phyloP scores from a whole-genome alignment of 2,329 filamentous ascomycete species.

The Apiospora pterosperma region DNA sequence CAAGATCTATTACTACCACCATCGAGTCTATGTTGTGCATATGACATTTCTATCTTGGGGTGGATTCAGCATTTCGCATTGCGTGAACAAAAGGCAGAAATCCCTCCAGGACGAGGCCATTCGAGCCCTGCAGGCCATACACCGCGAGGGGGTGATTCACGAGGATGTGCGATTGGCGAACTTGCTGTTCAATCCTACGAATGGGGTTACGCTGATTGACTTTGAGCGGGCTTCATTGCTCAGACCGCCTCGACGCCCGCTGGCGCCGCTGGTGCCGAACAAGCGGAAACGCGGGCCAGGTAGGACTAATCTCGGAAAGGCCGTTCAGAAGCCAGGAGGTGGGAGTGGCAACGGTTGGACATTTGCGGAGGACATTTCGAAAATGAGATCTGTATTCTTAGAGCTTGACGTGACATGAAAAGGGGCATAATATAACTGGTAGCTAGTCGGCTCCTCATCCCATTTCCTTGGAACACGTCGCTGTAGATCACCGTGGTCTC shows the following conservation, averaged over 20 bases:
- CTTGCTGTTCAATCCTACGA: not conserved
- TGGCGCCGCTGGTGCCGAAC: not conserved
- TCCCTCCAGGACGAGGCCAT: not conserved
- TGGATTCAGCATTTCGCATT: conserved; percentile 12
- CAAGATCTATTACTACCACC: conserved; percentile 30
- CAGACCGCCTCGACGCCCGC: not conserved
- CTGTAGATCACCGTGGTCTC: conserved; percentile 12
- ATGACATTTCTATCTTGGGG: conserved; percentile 33
- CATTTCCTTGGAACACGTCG: not conserved
- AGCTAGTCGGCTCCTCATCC: not conserved
- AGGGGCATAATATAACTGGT: not conserved
- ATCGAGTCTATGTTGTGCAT: conserved; percentile 27
- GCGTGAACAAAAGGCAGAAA: not conserved
- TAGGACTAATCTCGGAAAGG: no score
- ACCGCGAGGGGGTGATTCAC: not conserved
- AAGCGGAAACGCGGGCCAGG: not conserved
- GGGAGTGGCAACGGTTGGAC: not conserved
- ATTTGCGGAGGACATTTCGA: not conserved
- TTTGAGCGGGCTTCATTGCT: not conserved
- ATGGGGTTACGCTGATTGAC: not conserved
- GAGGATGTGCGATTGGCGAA: not conserved
- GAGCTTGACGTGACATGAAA: not conserved
- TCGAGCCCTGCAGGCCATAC: not conserved
- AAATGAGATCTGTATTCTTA: not conserved
- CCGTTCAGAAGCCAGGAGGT: not conserved